Evolutionary conservation across 192 early-diverging fungal genomes (phyloP).

Genomic region (Coemansia interrupta): DNA sequence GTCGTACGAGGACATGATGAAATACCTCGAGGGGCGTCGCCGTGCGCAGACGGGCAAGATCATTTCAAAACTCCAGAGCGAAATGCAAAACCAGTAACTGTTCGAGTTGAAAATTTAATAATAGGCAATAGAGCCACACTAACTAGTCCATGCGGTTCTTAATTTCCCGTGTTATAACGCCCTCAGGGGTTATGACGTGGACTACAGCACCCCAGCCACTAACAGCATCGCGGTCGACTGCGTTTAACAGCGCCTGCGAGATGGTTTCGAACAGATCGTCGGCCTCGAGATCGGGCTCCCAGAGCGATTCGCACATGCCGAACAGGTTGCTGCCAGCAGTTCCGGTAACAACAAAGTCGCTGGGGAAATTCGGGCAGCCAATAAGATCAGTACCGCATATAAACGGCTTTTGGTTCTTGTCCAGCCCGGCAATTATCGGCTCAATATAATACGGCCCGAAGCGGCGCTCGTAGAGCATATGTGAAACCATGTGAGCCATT

Average conservation of each 20-base stretch:
- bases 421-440: conserved; percentile 92
- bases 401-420: conserved; percentile 84
- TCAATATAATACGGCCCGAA: conserved; percentile 96
- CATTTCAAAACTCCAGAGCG: conserved; percentile 46
- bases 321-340: conserved; percentile 83
- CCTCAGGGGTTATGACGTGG: conserved; percentile 84
- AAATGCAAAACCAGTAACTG: conserved; percentile 28
- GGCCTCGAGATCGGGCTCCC: conserved; percentile 96
- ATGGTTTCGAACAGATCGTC: conserved; percentile 97
- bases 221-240: conserved; percentile 90
- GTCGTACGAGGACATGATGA: conserved; percentile 80
- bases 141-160: conserved; percentile 65
- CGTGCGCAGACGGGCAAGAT: conserved; percentile 52
- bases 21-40: conserved; percentile 73
- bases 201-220: conserved; percentile 97
- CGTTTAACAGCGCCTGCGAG: conserved; percentile 89
- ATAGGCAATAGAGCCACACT: neutral
- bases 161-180: conserved; percentile 82
- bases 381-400: conserved; percentile 94
- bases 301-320: conserved; percentile 95
- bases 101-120: neutral
- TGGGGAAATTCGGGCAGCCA: conserved; percentile 87
- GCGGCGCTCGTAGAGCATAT: conserved; percentile 91
- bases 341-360: conserved; percentile 94
- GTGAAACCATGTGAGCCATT: conserved; percentile 88